phyloP scores from a whole-genome alignment of 352 stramenopile genomes.

The Albugo laibachii region DNA sequence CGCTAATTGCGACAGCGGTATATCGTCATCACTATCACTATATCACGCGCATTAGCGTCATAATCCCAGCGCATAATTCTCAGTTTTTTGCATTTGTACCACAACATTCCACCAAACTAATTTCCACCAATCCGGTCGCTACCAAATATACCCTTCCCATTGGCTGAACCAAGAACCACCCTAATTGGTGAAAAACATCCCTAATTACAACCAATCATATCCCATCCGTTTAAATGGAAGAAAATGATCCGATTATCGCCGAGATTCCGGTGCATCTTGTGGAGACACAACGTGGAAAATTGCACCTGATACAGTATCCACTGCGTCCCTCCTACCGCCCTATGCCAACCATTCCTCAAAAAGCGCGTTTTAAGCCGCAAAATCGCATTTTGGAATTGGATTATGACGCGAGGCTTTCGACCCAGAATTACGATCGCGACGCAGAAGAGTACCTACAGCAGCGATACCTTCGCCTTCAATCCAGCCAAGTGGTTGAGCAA shows the following conservation, averaged over 20 bases:
- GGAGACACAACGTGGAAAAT: slow-evolving; percentile 35
- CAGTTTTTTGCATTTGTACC: neutral
- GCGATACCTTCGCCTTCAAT: slow-evolving; percentile 43
- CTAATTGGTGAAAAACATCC: neutral
- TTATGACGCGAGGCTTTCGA: slow-evolving; percentile 28
- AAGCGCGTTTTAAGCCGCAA: slow-evolving; percentile 43
- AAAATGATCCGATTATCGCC: slow-evolving; percentile 58
- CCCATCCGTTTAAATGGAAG: slow-evolving; percentile 10
- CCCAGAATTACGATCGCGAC: slow-evolving; percentile 53
- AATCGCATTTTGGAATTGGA: slow-evolving; percentile 66
- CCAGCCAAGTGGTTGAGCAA: slow-evolving; percentile 30
- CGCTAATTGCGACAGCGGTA: slow-evolving; percentile 39
- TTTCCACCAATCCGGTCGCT: too few species aligned
- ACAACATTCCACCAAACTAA: neutral
- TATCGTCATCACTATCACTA: slow-evolving; percentile 62
- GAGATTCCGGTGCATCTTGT: slow-evolving; percentile 73
- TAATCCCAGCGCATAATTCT: neutral
- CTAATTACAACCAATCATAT: slow-evolving; percentile 3
- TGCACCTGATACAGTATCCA: slow-evolving; percentile 68
- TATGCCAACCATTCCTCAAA: slow-evolving; percentile 32
- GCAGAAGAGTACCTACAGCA: slow-evolving; percentile 68
- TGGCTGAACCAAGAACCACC: too few species aligned
- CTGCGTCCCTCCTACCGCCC: slow-evolving; percentile 55
- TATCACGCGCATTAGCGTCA: slow-evolving; percentile 12
- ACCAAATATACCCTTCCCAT: too few species aligned